A percentile compares a stretch with the other conserved stretches of the same genome.
phyloP scores from a whole-genome alignment of 2,329 filamentous ascomycete genomes.

The Metarhizium guizhouense region DNA sequence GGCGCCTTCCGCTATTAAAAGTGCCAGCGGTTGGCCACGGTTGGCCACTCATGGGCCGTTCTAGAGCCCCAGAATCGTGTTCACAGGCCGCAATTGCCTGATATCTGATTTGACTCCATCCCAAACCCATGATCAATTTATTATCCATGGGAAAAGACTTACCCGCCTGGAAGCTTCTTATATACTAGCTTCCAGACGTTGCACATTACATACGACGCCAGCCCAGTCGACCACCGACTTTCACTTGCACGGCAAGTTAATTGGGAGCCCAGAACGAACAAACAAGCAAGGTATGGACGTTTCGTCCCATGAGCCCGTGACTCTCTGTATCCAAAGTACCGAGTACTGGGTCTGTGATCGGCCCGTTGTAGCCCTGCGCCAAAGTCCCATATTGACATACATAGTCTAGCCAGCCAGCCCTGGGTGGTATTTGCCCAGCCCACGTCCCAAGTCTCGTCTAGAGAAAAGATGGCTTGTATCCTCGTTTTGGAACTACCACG shows the following conservation, averaged over 20 bases:
- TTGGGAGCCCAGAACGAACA: neutral
- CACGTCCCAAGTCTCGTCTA: neutral
- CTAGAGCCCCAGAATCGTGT: neutral
- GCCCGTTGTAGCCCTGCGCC: neutral
- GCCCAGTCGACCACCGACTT: neutral
- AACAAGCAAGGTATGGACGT: neutral
- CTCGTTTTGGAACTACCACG: too few species aligned
- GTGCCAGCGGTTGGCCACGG: neutral
- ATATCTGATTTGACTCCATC: neutral
- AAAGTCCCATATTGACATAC: neutral
- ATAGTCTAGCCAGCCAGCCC: neutral
- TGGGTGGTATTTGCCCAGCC: neutral
- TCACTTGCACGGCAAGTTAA: neutral
- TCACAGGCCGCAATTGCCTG: neutral
- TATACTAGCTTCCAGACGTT: too few species aligned
- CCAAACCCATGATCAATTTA: neutral
- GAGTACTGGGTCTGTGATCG: neutral
- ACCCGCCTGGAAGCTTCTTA: neutral
- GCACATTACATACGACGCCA: neutral
- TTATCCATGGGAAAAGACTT: neutral
- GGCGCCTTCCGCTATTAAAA: neutral
- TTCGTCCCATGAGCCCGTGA: neutral
- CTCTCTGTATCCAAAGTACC: neutral
- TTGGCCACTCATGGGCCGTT: neutral
- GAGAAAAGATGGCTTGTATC: neutral